These are phyloP conservation scores for Cordyceps pruinosa DNA, from an alignment of 2,329 filamentous ascomycete genomes.

Conservation along the genomic window DNA sequence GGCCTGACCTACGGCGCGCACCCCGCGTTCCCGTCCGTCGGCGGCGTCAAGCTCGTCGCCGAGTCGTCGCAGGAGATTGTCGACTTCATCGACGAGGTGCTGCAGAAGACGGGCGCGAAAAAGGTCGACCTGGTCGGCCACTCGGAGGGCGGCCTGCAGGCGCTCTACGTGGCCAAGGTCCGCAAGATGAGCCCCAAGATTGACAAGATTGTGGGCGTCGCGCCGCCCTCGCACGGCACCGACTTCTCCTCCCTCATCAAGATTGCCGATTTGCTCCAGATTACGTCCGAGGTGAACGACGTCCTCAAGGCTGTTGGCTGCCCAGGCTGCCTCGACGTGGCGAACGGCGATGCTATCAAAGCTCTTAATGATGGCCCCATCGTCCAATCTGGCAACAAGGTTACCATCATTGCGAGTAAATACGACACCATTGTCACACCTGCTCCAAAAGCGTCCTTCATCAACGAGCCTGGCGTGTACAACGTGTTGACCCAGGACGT, in stretches of 20 bases:
- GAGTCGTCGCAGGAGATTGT: conserved; percentile 17
- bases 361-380: conserved; percentile 14
- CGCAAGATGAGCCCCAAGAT: conserved; percentile 11
- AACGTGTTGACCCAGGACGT: conserved; percentile 14
- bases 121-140: conserved; percentile 20
- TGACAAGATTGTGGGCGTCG: conserved; percentile 16
- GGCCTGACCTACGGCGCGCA: conserved; percentile 17
- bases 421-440: conserved; percentile 15
- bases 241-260: conserved; percentile 7
- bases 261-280: conserved; percentile 1
- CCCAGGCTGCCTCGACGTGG: conserved; percentile 13
- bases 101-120: conserved; percentile 13
- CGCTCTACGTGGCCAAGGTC: conserved; percentile 19
- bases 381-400: conserved; percentile 14
- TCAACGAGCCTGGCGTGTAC: conserved; percentile 13
- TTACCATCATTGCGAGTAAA: conserved; percentile 13
- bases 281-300: neutral
- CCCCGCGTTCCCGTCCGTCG: conserved; percentile 14
- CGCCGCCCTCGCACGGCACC: conserved; percentile 18
- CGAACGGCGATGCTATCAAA: conserved; percentile 9
- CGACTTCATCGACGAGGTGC: conserved; percentile 15
- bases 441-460: conserved; percentile 1
- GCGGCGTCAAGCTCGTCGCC: conserved; percentile 15
- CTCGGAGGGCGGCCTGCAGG: conserved; percentile 19
- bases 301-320: conserved; percentile 14